Evolutionary conservation across 805 yeast genomes (phyloP).

Genomic region (Myxozyma vanderwaltii): DNA sequence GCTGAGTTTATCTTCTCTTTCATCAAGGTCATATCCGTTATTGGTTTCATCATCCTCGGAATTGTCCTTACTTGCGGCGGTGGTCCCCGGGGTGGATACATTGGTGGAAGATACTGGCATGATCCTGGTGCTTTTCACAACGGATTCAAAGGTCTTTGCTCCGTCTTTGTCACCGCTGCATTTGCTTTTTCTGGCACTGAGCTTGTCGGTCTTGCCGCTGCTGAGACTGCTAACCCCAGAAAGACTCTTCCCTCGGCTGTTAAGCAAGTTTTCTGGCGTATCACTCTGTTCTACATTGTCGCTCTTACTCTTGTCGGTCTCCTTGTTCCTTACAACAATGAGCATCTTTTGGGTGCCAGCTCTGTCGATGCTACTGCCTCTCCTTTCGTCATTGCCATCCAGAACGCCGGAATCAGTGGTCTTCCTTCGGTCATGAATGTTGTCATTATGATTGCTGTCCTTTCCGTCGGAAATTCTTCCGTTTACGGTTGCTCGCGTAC

Average conservation of each 20-base stretch:
- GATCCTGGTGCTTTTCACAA: slow-evolving; percentile 62
- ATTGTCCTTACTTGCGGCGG: slow-evolving; percentile 58
- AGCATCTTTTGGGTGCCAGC: slow-evolving; percentile 49
- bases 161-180: slow-evolving; percentile 76
- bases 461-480: slow-evolving; percentile 74
- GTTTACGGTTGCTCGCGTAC: slow-evolving; percentile 73
- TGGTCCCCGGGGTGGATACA: slow-evolving; percentile 59
- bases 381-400: slow-evolving; percentile 73
- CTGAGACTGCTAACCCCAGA: slow-evolving; percentile 72
- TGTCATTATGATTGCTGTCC: slow-evolving; percentile 65
- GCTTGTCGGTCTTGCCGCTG: slow-evolving; percentile 72
- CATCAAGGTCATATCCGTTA: slow-evolving; percentile 59
- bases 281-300: slow-evolving; percentile 66
- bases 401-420: slow-evolving; percentile 64
- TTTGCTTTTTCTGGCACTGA: slow-evolving; percentile 78
- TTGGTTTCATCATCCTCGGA: slow-evolving; percentile 63
- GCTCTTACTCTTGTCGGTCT: slow-evolving; percentile 61
- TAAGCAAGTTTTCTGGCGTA: slow-evolving; percentile 83
- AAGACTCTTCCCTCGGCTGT: slow-evolving; percentile 69
- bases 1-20: slow-evolving; percentile 64
- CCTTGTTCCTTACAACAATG: slow-evolving; percentile 67
- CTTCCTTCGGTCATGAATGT: slow-evolving; percentile 72
- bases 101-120: slow-evolving; percentile 62
- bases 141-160: slow-evolving; percentile 70
- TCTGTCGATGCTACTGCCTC: slow-evolving; percentile 66